phyloP scores from a whole-genome alignment of 768 basidiomycete genomes.

The Baorangia bicolor region DNA sequence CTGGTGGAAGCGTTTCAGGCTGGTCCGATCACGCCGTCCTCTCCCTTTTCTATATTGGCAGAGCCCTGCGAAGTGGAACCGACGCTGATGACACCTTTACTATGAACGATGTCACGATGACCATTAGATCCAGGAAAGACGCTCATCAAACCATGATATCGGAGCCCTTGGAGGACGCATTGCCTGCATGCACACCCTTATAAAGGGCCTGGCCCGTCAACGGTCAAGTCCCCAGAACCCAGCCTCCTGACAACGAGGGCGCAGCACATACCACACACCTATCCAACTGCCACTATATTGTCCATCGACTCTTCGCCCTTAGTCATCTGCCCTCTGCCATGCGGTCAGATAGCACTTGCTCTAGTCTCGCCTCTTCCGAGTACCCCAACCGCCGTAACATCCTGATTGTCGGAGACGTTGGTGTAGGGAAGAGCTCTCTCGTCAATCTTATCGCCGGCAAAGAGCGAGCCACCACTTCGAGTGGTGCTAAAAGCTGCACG shows the following conservation, averaged over 20 bases:
- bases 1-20: background rate
- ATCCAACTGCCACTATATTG: background rate
- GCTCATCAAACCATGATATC: conserved; percentile 8
- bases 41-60: background rate
- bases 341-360: conserved; percentile 11
- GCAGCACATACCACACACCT: background rate
- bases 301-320: background rate
- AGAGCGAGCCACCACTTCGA: conserved; percentile 29
- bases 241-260: conserved; percentile 1
- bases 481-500: conserved; percentile 36
- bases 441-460: conserved; percentile 38
- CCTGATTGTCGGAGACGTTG: conserved; percentile 29
- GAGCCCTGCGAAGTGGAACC: background rate
- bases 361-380: conserved; percentile 13
- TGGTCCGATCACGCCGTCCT: background rate
- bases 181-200: conserved; percentile 3
- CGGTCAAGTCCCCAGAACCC: background rate
- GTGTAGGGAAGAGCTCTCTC: conserved; percentile 40
- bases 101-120: background rate
- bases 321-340: conserved; percentile 2
- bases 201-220: conserved; percentile 11
- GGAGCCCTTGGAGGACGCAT: background rate
- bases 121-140: background rate
- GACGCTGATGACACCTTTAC: background rate
- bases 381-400: conserved; percentile 21